Evolutionary conservation across 495 filamentous ascomycete genomes (phyloP).

Genomic region (Xeromyces bisporus): DNA sequence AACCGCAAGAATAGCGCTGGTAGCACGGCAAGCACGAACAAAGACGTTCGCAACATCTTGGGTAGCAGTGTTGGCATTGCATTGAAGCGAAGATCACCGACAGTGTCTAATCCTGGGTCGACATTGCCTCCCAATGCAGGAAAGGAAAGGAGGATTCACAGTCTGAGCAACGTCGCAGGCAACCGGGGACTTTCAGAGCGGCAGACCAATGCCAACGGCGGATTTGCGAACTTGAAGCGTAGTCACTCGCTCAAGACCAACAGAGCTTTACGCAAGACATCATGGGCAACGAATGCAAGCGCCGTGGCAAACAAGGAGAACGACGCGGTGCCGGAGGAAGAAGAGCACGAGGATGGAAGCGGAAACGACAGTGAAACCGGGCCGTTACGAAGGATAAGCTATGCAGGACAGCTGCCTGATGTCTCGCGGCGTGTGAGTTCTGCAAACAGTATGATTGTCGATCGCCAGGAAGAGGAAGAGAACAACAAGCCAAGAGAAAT

Average conservation of each 20-base stretch:
- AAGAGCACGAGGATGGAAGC: constrained; percentile 28
- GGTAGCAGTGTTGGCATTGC: constrained; percentile 36
- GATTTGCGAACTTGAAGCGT: constrained; percentile 39
- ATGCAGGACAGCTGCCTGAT: constrained; percentile 29
- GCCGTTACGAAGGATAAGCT: constrained; percentile 37
- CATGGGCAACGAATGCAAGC: constrained; percentile 45
- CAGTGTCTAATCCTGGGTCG: constrained; percentile 27
- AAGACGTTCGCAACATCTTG: constrained; percentile 23
- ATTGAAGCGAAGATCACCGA: constrained; percentile 29
- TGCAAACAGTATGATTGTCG: constrained; percentile 7
- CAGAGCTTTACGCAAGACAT: constrained; percentile 47
- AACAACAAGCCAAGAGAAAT: too few relatives aligned
- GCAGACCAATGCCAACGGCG: constrained; percentile 28
- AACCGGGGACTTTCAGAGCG: constrained; percentile 49
- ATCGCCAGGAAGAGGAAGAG: constrained; percentile 3
- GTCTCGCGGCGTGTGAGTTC: constrained; percentile 37
- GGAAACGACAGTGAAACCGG: constrained; percentile 31
- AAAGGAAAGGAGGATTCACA: constrained; percentile 59
- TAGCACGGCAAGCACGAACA: constrained; percentile 23
- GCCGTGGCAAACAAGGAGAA: constrained; percentile 43
- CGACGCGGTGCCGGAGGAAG: constrained; percentile 37
- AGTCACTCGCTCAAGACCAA: constrained; percentile 58
- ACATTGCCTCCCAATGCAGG: constrained; percentile 31
- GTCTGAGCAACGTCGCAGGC: constrained; percentile 69
- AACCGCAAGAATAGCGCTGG: constrained; percentile 24